Evolutionary conservation across 345 rosid genomes (phyloP).

Genomic region (Dipteronia sinensis): DNA sequence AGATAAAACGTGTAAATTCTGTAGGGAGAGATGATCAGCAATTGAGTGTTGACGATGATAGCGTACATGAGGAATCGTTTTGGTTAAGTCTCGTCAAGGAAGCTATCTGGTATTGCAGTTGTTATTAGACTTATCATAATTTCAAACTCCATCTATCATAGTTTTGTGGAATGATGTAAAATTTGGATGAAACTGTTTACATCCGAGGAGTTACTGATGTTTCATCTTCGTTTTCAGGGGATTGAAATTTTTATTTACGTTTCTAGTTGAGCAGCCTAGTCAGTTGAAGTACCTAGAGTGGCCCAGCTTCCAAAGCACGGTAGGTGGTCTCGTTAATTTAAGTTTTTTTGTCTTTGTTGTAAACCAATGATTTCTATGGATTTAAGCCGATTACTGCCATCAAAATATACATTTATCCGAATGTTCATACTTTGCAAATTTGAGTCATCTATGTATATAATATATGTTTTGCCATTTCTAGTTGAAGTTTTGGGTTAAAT

Average conservation of each 20-base stretch:
- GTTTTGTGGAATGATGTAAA: background rate
- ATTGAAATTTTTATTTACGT: conserved; percentile 44
- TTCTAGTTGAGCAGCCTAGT: conserved; percentile 78
- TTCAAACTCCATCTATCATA: background rate
- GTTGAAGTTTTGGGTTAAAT: background rate
- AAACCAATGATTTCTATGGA: background rate
- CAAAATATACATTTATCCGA: background rate
- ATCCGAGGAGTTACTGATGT: background rate
- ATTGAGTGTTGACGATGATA: conserved; percentile 27
- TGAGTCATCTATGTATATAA: background rate
- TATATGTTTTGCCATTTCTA: background rate
- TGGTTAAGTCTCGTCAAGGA: conserved; percentile 49
- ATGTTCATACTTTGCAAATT: background rate
- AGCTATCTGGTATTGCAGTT: conserved; percentile 42
- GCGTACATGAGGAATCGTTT: conserved; percentile 41
- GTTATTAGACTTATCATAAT: background rate
- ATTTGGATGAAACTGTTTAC: background rate
- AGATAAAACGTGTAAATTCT: conserved; percentile 18
- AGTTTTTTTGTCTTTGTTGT: background rate
- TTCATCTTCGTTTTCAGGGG: conserved; percentile 42
- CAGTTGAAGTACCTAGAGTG: conserved; percentile 86
- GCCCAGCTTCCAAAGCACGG: conserved; percentile 75
- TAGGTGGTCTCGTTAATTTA: conserved; percentile 32
- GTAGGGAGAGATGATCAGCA: conserved; percentile 30
- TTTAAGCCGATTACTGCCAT: background rate